phyloP scores from a whole-genome alignment of 208 protist genomes.

The Histomonas meleagridis region DNA sequence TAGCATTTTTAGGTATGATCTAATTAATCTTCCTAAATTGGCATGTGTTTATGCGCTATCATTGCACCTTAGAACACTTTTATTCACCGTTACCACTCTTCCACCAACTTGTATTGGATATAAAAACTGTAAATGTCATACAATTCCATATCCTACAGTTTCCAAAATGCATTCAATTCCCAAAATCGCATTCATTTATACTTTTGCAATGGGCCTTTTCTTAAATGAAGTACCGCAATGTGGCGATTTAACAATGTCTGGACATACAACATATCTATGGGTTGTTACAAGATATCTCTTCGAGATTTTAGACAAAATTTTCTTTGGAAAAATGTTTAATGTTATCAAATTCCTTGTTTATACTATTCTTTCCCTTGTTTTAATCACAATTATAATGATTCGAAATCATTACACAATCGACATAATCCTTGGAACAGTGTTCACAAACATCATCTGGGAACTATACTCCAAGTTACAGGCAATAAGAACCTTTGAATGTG shows the following conservation, averaged over 20 bases:
- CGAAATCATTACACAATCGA: conserved; percentile 27
- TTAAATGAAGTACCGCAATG: not conserved
- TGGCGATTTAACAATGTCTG: not conserved
- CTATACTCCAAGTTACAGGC: too few species aligned
- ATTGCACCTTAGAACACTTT: not conserved
- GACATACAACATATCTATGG: conserved; percentile 29
- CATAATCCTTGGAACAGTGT: not conserved
- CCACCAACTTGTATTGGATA: not conserved
- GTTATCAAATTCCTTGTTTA: not conserved
- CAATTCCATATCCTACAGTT: not conserved
- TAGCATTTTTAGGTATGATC: not conserved
- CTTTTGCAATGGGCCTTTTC: not conserved
- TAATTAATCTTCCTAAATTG: not conserved
- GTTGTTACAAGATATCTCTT: not conserved
- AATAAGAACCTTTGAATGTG: too few species aligned
- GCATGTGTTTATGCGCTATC: not conserved
- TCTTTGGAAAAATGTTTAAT: not conserved
- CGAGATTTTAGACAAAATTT: not conserved
- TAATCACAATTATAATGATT: not conserved
- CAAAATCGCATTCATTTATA: not conserved
- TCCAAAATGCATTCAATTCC: not conserved
- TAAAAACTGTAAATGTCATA: not conserved
- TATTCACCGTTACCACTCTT: not conserved
- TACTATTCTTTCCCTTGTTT: not conserved
- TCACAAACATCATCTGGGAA: too few species aligned